phyloP scores from a whole-genome alignment of 2,329 filamentous ascomycete genomes.

The Cordyceps cateniannulata region DNA sequence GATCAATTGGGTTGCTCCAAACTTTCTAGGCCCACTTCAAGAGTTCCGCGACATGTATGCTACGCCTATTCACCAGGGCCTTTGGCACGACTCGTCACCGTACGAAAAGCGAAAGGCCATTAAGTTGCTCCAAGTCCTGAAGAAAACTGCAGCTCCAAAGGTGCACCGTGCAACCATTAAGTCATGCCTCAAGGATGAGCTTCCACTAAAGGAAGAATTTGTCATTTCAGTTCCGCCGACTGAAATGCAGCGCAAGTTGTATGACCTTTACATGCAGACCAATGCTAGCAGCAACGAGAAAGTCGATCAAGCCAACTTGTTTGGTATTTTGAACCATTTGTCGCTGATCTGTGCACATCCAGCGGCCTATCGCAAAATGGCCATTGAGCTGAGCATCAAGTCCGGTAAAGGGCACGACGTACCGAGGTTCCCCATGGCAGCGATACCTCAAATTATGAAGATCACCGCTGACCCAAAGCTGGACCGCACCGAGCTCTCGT shows the following conservation, averaged over 20 bases:
- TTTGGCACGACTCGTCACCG: conserved; percentile 56
- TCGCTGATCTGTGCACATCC: conserved; percentile 48
- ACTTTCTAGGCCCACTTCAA: conserved; percentile 60
- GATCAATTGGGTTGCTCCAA: conserved; percentile 79
- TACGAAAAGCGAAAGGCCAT: conserved; percentile 52
- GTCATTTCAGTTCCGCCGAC: conserved; percentile 70
- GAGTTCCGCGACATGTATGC: conserved; percentile 69
- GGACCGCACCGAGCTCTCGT: conserved; percentile 48
- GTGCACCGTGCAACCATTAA: conserved; percentile 67
- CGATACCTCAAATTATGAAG: conserved; percentile 25
- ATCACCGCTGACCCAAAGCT: conserved; percentile 34
- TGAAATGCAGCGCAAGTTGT: conserved; percentile 55
- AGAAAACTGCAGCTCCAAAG: conserved; percentile 67
- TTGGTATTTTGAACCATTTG: conserved; percentile 35
- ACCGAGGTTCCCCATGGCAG: conserved; percentile 19
- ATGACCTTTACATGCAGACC: conserved; percentile 40
- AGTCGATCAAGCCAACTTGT: conserved; percentile 19
- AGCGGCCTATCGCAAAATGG: conserved; percentile 35
- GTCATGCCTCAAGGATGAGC: conserved; percentile 54
- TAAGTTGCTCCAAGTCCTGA: conserved; percentile 64
- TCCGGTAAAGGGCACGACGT: conserved; percentile 13
- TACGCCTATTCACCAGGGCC: conserved; percentile 65
- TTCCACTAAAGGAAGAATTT: conserved; percentile 76
- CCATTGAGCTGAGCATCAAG: conserved; percentile 15
- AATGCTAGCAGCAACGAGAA: conserved; percentile 5